phyloP scores from a whole-genome alignment of 2,329 filamentous ascomycete species.

The Xylariomycetidae sp. region DNA sequence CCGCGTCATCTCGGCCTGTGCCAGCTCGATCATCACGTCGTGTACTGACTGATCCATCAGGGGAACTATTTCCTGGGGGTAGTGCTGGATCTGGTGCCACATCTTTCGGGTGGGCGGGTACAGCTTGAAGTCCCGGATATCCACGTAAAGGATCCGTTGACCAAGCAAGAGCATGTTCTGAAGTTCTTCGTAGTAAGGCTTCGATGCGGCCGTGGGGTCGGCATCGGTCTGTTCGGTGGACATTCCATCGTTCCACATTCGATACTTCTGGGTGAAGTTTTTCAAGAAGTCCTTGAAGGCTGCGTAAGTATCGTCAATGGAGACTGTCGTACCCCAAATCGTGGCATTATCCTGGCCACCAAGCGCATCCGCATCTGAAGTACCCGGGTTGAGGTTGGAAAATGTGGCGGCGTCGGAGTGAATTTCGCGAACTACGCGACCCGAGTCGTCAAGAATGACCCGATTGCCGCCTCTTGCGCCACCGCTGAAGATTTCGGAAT shows the following conservation, averaged over 20 bases:
- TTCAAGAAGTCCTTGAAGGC: conserved; percentile 87
- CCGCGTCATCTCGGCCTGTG: conserved; percentile 69
- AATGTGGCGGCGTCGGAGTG: conserved; percentile 57
- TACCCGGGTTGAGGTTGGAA: conserved; percentile 66
- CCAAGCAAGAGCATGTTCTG: conserved; percentile 88
- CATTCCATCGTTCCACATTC: conserved; percentile 83
- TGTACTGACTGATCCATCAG: conserved; percentile 94
- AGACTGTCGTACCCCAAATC: conserved; percentile 97
- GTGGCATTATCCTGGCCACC: conserved; percentile 76
- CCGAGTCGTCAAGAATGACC: conserved; percentile 53
- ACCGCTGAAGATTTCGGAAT: conserved; percentile 65
- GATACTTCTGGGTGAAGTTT: conserved; percentile 90
- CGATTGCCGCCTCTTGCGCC: conserved; percentile 47
- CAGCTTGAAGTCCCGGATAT: conserved; percentile 81
- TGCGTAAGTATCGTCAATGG: conserved; percentile 80
- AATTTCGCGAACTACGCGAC: conserved; percentile 51
- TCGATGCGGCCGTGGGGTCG: conserved; percentile 66
- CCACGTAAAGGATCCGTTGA: conserved; percentile 76
- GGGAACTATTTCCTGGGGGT: conserved; percentile 92
- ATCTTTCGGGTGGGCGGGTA: conserved; percentile 91
- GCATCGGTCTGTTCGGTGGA: conserved; percentile 67
- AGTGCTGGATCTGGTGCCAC: conserved; percentile 91
- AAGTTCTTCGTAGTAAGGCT: conserved; percentile 78
- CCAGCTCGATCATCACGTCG: conserved; percentile 87
- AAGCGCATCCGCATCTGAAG: conserved; percentile 83